phyloP scores from a whole-genome alignment of 2,329 filamentous ascomycete genomes.

The Sarocladium strictum region DNA sequence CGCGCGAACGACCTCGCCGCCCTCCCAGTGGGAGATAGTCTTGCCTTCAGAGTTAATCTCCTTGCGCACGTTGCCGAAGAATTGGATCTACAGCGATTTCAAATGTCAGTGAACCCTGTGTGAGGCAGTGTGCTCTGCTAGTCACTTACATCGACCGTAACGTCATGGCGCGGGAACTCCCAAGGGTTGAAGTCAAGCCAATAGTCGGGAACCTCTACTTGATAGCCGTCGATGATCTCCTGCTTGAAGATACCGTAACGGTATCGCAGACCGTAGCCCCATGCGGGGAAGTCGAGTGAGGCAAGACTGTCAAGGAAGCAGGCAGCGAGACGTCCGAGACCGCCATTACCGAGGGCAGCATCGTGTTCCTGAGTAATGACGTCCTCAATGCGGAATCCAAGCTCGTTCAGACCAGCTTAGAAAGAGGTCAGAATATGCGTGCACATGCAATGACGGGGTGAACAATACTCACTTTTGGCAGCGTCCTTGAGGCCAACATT shows the following conservation, averaged over 20 bases:
- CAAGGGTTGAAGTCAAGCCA: slow-evolving; percentile 99
- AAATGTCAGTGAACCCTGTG: not conserved
- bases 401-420: slow-evolving; percentile 73
- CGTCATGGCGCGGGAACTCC: slow-evolving; percentile 95
- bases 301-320: slow-evolving; percentile 97
- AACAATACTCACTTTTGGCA: slow-evolving; percentile 59
- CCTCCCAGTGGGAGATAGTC: slow-evolving; percentile 73
- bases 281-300: slow-evolving; percentile 89
- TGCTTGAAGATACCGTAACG: slow-evolving; percentile 99
- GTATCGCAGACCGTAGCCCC: slow-evolving; percentile 95
- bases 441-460: not conserved
- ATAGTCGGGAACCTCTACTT: slow-evolving; percentile 97
- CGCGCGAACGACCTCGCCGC: slow-evolving; percentile 85
- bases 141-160: slow-evolving; percentile 71
- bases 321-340: slow-evolving; percentile 86
- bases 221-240: slow-evolving; percentile 96
- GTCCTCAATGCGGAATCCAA: slow-evolving; percentile 96
- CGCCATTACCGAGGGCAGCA: slow-evolving; percentile 91
- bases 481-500: slow-evolving; percentile 85
- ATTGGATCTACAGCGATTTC: slow-evolving; percentile 60
- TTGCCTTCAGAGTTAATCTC: slow-evolving; percentile 71
- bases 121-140: slow-evolving; percentile 4
- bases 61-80: slow-evolving; percentile 82
- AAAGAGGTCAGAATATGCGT: not conserved
- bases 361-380: slow-evolving; percentile 93